These are phyloP conservation scores for Candida sanyiensis DNA, from an alignment of 805 yeast species.

Conservation along the genomic window DNA sequence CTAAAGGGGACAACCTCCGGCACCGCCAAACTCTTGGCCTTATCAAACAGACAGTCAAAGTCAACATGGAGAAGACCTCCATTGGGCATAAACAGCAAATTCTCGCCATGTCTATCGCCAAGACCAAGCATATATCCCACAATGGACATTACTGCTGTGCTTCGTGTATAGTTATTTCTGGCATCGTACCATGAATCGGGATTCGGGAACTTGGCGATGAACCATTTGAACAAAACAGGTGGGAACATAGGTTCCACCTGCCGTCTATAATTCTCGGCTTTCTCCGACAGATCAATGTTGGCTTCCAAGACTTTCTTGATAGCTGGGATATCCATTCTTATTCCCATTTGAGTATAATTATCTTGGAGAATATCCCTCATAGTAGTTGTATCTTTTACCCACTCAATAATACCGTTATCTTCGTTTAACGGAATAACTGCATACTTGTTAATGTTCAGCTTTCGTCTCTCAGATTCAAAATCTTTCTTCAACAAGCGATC, in stretches of 20 bases:
- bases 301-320: constrained; percentile 26
- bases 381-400: constrained; percentile 74
- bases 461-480: constrained; percentile 67
- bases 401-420: constrained; percentile 84
- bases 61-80: constrained; percentile 92
- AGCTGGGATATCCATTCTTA: constrained; percentile 25
- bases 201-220: constrained; percentile 80
- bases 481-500: constrained; percentile 65
- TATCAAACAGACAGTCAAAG: constrained; percentile 93
- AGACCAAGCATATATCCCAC: constrained; percentile 91
- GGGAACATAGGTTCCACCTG: constrained; percentile 34
- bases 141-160: constrained; percentile 94
- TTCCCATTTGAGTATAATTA: constrained; percentile 37
- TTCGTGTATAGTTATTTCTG: constrained; percentile 65
- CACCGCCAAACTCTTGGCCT: constrained; percentile 60
- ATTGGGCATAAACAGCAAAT: constrained; percentile 66
- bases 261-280: constrained; percentile 32
- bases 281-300: constrained; percentile 27
- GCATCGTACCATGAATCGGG: constrained; percentile 84
- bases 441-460: constrained; percentile 68
- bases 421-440: constrained; percentile 87
- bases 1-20: constrained; percentile 97
- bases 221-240: constrained; percentile 84
- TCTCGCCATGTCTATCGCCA: constrained; percentile 96
- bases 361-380: constrained; percentile 54